Evolutionary conservation across 176 grass and related monocot species (phyloP).

Genomic region (Elymus sibiricus): DNA sequence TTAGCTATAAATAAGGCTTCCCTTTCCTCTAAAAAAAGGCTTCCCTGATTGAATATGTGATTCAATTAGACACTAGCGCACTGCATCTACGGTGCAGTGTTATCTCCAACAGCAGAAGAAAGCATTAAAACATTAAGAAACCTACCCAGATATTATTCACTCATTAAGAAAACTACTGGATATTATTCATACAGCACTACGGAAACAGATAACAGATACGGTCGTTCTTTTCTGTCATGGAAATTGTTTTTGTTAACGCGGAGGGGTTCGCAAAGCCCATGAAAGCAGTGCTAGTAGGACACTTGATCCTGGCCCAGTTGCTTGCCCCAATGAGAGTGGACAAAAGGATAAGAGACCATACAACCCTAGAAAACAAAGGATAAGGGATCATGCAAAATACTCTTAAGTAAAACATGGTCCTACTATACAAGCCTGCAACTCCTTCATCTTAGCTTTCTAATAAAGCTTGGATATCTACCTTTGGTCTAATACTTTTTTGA

Average conservation of each 20-base stretch:
- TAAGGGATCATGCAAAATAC: not conserved
- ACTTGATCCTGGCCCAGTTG: not conserved
- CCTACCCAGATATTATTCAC: not conserved
- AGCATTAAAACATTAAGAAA: not conserved
- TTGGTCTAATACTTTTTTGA: not conserved
- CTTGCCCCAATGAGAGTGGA: not conserved
- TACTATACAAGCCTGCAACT: not conserved
- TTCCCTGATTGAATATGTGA: not conserved
- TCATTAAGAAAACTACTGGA: conserved; percentile 3
- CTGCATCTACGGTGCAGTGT: not conserved
- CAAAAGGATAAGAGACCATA: not conserved
- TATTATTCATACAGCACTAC: conserved; percentile 21
- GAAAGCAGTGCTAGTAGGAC: not conserved
- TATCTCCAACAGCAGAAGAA: not conserved
- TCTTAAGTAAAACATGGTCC: not conserved
- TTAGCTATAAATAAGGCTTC: too few species aligned
- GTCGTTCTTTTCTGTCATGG: not conserved
- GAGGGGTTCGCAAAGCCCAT: not conserved
- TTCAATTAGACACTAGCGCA: not conserved
- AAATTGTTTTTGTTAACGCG: not conserved
- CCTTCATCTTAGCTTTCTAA: not conserved
- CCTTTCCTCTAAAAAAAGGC: too few species aligned
- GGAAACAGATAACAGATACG: not conserved
- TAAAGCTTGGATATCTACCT: not conserved
- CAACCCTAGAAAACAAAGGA: not conserved